Conservation (phyloP, 2,329 filamentous ascomycete genomes). For the Zymoseptoria tritici region DNA sequence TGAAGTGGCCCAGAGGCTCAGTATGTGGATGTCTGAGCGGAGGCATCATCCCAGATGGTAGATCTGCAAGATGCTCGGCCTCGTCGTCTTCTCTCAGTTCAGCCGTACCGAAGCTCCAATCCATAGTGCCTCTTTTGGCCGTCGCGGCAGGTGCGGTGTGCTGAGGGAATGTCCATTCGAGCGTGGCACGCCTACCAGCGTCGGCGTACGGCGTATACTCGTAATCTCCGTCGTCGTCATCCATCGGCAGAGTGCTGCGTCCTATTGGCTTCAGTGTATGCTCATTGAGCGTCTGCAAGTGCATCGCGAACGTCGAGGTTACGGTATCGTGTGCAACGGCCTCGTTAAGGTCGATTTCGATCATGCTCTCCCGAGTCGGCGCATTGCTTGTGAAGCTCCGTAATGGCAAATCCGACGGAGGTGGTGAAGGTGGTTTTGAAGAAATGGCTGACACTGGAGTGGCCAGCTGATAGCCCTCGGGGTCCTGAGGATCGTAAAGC, state of each 20-base stretch:
- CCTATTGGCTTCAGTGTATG: constrained; percentile 13
- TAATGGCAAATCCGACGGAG: constrained; percentile 47
- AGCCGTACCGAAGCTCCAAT: constrained; percentile 43
- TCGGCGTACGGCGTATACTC: constrained; percentile 29
- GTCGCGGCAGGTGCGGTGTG: constrained; percentile 26
- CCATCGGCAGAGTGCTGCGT: constrained; percentile 21
- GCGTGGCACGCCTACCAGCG: constrained; percentile 35
- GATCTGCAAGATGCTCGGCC: constrained; percentile 20
- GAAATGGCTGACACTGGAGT: constrained; percentile 35
- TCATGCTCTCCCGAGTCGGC: constrained; percentile 44
- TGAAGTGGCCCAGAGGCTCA: constrained; percentile 32
- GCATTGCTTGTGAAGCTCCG: constrained; percentile 35
- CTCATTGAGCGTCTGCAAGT: constrained; percentile 17
- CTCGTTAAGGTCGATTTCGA: constrained; percentile 53
- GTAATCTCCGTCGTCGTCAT: constrained; percentile 35
- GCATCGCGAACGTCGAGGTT: constrained; percentile 40
- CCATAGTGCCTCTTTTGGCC: constrained; percentile 38
- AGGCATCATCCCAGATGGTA: constrained; percentile 33
- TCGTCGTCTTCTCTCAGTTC: constrained; percentile 22
- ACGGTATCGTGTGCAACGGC: constrained; percentile 42
- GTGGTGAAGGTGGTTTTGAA: constrained; percentile 4
- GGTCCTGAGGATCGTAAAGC: constrained; percentile 47
- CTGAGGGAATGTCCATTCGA: constrained; percentile 49
- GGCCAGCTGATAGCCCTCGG: constrained; percentile 49
- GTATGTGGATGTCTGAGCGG: constrained; percentile 36